Conservation (phyloP, 257 asterid species). For the Capsicum pubescens region DNA sequence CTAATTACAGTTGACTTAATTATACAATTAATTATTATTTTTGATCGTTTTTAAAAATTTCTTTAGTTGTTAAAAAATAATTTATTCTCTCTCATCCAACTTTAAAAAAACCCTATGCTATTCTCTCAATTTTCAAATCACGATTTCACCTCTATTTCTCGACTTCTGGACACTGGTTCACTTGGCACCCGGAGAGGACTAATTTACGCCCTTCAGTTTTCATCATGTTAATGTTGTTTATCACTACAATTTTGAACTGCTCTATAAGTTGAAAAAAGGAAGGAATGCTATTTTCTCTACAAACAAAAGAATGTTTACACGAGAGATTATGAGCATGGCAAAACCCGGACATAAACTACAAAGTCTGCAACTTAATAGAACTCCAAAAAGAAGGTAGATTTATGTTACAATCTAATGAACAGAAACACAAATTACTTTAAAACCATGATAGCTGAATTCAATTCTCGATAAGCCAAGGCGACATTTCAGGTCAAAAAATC, state of each 20-base stretch:
- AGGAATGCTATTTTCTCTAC: not conserved
- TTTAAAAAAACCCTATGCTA: no score
- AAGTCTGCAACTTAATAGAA: not conserved
- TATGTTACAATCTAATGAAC: not conserved
- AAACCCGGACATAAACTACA: not conserved
- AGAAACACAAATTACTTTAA: not conserved
- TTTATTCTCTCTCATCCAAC: no score
- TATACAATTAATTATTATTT: no score
- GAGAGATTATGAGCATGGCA: not conserved
- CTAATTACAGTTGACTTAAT: no score
- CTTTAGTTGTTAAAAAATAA: no score
- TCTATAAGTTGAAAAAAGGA: not conserved
- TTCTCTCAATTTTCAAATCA: no score
- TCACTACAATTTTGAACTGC: not conserved
- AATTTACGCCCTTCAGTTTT: not conserved
- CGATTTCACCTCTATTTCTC: no score
- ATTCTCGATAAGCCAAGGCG: not conserved
- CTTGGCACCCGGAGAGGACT: no score
- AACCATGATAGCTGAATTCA: not conserved
- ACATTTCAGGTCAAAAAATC: not conserved
- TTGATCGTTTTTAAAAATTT: no score
- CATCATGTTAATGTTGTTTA: not conserved
- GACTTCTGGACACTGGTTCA: no score
- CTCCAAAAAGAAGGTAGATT: not conserved
- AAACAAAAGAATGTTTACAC: not conserved